These are phyloP conservation scores for Prasinococcaceae sp. DNA, from an alignment of 139 green algal species.

Conservation along the genomic window DNA sequence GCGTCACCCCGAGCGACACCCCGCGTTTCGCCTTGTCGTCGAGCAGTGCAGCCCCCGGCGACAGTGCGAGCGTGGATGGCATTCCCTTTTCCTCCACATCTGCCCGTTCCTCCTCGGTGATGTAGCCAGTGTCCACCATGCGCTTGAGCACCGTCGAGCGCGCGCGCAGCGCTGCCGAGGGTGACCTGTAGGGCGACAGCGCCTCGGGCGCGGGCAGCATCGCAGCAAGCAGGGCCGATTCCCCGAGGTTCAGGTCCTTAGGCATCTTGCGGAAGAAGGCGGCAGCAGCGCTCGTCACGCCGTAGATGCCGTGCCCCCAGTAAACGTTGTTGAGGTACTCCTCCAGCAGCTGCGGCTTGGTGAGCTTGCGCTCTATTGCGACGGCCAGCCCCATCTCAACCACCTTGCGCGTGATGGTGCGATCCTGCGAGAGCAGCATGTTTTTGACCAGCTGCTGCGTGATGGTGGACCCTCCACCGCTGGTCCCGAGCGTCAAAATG, in stretches of 20 bases:
- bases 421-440: conserved; percentile 29
- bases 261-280: conserved; percentile 44
- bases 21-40: no score
- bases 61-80: no score
- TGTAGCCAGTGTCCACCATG: conserved; percentile 29
- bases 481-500: conserved; percentile 23
- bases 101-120: conserved; percentile 2
- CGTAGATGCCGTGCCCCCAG: conserved; percentile 40
- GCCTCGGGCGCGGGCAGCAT: conserved; percentile 38
- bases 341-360: conserved; percentile 33
- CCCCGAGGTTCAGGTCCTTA: conserved; percentile 30
- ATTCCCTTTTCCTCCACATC: not conserved
- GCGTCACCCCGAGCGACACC: no score
- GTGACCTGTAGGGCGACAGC: conserved; percentile 33
- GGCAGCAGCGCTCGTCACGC: conserved; percentile 30
- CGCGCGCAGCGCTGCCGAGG: conserved; percentile 1
- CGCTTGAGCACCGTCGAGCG: conserved; percentile 12
- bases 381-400: conserved; percentile 35
- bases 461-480: conserved; percentile 40
- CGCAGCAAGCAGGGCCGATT: conserved; percentile 34
- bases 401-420: conserved; percentile 35
- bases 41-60: no score
- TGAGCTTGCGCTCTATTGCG: conserved; percentile 28
- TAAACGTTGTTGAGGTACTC: conserved; percentile 31
- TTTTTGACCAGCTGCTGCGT: conserved; percentile 52